phyloP scores from a whole-genome alignment of 2,329 filamentous ascomycete genomes.

The Pseudohalonectria lignicola region DNA sequence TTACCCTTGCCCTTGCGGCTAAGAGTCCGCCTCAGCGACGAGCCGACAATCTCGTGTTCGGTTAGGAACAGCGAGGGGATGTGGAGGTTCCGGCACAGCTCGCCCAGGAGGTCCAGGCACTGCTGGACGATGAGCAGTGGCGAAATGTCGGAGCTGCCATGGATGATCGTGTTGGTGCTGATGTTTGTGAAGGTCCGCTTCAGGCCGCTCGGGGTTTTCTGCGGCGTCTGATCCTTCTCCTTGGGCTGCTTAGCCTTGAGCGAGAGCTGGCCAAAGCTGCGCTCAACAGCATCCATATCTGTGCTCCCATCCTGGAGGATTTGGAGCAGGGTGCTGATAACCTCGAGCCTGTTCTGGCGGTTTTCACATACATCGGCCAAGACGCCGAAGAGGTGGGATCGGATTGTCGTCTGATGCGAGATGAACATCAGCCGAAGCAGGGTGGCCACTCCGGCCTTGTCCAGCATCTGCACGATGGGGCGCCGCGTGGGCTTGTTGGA shows the following conservation, averaged over 20 bases:
- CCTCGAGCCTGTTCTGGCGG: slow-evolving; percentile 87
- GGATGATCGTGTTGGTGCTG: slow-evolving; percentile 25
- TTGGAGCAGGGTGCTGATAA: slow-evolving; percentile 83
- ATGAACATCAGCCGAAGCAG: slow-evolving; percentile 97
- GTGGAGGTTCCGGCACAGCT: slow-evolving; percentile 74
- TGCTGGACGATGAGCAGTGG: slow-evolving; percentile 94
- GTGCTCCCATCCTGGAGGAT: slow-evolving; percentile 93
- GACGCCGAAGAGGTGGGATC: slow-evolving; percentile 73
- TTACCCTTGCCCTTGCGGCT: slow-evolving; percentile 82
- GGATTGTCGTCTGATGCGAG: slow-evolving; percentile 77
- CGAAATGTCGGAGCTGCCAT: slow-evolving; percentile 75
- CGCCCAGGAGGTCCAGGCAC: slow-evolving; percentile 75
- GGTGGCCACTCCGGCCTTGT: slow-evolving; percentile 93
- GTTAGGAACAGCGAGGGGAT: slow-evolving; percentile 88
- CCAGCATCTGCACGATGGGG: slow-evolving; percentile 89
- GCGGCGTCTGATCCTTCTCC: slow-evolving; percentile 47
- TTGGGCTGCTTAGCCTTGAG: slow-evolving; percentile 75
- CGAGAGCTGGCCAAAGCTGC: slow-evolving; percentile 89
- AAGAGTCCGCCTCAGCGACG: slow-evolving; percentile 63
- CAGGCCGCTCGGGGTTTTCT: slow-evolving; percentile 69
- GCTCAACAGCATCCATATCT: slow-evolving; percentile 86
- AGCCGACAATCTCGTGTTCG: slow-evolving; percentile 71
- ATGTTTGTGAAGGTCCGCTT: slow-evolving; percentile 38
- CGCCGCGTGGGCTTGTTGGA: slow-evolving; percentile 68
- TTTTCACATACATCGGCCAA: slow-evolving; percentile 91